phyloP scores from a whole-genome alignment of 192 early-diverging fungal genomes.

The Lobosporangium transversale region DNA sequence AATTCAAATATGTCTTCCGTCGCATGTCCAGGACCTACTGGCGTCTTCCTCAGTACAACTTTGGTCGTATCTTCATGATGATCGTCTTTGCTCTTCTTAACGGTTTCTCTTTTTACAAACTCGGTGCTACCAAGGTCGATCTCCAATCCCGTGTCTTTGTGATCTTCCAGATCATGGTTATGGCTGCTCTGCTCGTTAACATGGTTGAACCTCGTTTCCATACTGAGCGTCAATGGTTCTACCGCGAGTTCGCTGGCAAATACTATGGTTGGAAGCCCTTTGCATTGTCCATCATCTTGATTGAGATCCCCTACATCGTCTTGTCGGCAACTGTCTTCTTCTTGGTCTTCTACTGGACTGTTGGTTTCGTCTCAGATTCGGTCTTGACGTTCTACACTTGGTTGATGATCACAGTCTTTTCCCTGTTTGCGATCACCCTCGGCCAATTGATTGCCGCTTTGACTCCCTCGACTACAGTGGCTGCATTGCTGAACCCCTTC shows the following conservation, averaged over 20 bases:
- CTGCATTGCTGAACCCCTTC: conserved; percentile 76
- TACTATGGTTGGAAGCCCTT: conserved; percentile 78
- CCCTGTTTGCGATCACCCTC: conserved; percentile 73
- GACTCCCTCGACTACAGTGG: conserved; percentile 66
- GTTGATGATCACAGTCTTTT: conserved; percentile 65
- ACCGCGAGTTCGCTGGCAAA: conserved; percentile 72
- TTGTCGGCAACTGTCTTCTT: conserved; percentile 72
- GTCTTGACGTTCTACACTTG: conserved; percentile 72
- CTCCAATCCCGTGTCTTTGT: conserved; percentile 77
- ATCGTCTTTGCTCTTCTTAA: conserved; percentile 69
- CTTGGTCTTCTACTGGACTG: conserved; percentile 79
- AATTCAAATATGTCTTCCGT: conserved; percentile 67
- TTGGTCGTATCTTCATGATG: conserved; percentile 70
- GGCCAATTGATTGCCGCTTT: conserved; percentile 78
- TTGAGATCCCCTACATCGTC: conserved; percentile 77
- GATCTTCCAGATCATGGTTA: conserved; percentile 73
- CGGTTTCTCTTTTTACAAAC: conserved; percentile 81
- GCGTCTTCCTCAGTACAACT: conserved; percentile 82
- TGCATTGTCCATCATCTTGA: conserved; percentile 68
- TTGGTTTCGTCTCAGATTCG: conserved; percentile 64
- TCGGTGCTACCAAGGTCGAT: conserved; percentile 63
- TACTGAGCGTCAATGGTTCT: conserved; percentile 72
- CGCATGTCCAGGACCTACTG: conserved; percentile 78
- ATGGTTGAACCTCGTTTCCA: conserved; percentile 74
- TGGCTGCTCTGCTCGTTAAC: conserved; percentile 76